Conservation (phyloP, 768 basidiomycete genomes). For the Termitomyces sp. region DNA sequence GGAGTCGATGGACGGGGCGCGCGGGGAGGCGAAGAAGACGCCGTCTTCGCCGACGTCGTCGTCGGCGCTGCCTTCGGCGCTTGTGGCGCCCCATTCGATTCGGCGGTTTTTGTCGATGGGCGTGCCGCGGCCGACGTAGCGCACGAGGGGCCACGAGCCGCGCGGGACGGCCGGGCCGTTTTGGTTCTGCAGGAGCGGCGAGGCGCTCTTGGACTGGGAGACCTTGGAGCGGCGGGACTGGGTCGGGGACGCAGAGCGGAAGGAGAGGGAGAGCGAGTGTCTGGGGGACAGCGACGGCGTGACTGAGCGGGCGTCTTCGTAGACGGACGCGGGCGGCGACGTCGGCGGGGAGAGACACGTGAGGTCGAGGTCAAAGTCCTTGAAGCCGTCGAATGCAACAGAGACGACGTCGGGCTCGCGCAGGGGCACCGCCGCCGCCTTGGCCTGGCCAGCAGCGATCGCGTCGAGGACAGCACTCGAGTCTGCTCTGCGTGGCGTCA, state of each 20-base stretch:
- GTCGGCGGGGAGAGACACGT: slow-evolving; percentile 35
- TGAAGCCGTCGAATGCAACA: slow-evolving; percentile 32
- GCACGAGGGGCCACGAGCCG: slow-evolving; percentile 39
- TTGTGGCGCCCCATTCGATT: slow-evolving; percentile 38
- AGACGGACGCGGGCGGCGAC: slow-evolving; percentile 32
- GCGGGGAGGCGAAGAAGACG: slow-evolving; percentile 30
- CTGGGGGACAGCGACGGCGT: slow-evolving; percentile 21
- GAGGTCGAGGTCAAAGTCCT: slow-evolving; percentile 42
- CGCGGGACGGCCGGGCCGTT: slow-evolving; percentile 23
- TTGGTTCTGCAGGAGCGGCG: slow-evolving; percentile 21
- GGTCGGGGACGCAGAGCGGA: slow-evolving; percentile 27
- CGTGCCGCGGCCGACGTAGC: slow-evolving; percentile 42
- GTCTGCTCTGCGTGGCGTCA: slow-evolving; percentile 19
- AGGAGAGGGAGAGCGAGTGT: slow-evolving; percentile 28
- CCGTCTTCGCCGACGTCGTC: slow-evolving; percentile 40
- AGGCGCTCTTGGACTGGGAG: slow-evolving; percentile 18
- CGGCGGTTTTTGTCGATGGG: slow-evolving; percentile 38
- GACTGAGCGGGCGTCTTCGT: slow-evolving; percentile 24
- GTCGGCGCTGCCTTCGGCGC: slow-evolving; percentile 21
- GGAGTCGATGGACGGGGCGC: slow-evolving; percentile 36
- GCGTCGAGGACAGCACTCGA: slow-evolving; percentile 20
- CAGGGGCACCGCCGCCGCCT: slow-evolving; percentile 11
- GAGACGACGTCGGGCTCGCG: slow-evolving; percentile 13
- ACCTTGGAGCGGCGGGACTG: slow-evolving; percentile 12
- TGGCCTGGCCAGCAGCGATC: slow-evolving; percentile 12